Evolutionary conservation across 768 basidiomycete genomes (phyloP).

Genomic region (Macrocybe gigantea): DNA sequence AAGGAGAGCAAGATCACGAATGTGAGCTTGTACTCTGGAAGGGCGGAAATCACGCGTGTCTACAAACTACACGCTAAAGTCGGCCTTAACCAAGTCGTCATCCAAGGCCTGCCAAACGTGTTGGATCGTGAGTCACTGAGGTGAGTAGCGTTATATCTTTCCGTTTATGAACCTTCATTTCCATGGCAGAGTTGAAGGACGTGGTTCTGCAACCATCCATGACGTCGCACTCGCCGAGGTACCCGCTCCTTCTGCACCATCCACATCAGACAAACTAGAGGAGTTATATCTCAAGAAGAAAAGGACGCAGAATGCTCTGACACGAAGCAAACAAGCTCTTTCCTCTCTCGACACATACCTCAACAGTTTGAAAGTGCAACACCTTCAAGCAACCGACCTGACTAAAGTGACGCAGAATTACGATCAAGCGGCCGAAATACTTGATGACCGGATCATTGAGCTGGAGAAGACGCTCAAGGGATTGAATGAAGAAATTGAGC

Average conservation of each 20-base stretch:
- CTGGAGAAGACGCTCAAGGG: conserved; percentile 13
- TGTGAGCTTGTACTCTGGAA: conserved; percentile 29
- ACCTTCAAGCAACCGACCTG: conserved; percentile 14
- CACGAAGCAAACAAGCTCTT: conserved; percentile 16
- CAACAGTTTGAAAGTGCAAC: conserved; percentile 17
- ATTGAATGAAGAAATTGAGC: conserved; percentile 12
- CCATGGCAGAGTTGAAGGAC: conserved; percentile 24
- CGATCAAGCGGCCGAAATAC: conserved; percentile 16
- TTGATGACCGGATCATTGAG: conserved; percentile 18
- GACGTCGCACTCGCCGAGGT: conserved; percentile 24
- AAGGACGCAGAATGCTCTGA: conserved; percentile 12
- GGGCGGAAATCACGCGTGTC: conserved; percentile 28
- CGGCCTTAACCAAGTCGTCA: conserved; percentile 27
- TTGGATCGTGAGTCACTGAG: conserved; percentile 23
- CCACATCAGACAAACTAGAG: conserved; percentile 16
- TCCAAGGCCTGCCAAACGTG: conserved; percentile 23
- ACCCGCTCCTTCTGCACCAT: conserved; percentile 2
- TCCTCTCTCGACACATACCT: conserved; percentile 20
- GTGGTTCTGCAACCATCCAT: conserved; percentile 27
- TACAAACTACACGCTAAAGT: conserved; percentile 23
- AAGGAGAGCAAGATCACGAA: conserved; percentile 24
- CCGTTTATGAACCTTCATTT: not conserved
- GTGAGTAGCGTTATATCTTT: conserved; percentile 10
- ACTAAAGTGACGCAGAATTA: conserved; percentile 13
- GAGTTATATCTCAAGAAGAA: conserved; percentile 13